phyloP scores from a whole-genome alignment of 208 protist species.

The Entamoeba invadens region DNA sequence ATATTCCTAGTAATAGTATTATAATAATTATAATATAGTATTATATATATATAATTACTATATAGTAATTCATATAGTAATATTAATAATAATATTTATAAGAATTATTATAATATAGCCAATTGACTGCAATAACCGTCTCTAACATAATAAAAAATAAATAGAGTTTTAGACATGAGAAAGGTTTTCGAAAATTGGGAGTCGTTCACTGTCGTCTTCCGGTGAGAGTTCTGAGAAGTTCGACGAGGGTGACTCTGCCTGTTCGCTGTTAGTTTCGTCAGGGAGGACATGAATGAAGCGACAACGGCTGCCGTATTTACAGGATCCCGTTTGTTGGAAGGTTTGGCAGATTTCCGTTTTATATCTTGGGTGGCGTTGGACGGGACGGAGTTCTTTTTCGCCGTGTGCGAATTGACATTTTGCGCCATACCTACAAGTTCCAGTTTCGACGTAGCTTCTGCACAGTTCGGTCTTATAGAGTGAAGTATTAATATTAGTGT shows the following conservation, averaged over 20 bases:
- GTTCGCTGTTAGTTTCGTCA: not conserved
- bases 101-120: too few relatives aligned
- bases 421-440: slow-evolving; percentile 43
- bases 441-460: slow-evolving; percentile 41
- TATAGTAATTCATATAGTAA: too few relatives aligned
- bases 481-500: not conserved
- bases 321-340: slow-evolving; percentile 41
- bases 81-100: too few relatives aligned
- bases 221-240: not conserved
- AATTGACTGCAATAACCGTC: too few relatives aligned
- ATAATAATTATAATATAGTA: too few relatives aligned
- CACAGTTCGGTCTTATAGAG: slow-evolving; percentile 43
- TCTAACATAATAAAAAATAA: not conserved
- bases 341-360: slow-evolving; percentile 51
- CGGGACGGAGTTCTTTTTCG: slow-evolving; percentile 24
- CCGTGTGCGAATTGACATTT: slow-evolving; percentile 56
- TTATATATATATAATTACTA: too few relatives aligned
- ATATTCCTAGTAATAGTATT: too few relatives aligned
- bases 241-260: not conserved
- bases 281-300: not conserved
- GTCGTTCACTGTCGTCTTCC: not conserved
- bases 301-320: slow-evolving; percentile 35
- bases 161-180: not conserved
- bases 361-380: slow-evolving; percentile 45
- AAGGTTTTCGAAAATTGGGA: not conserved